phyloP scores from a whole-genome alignment of 306 rosid species.

The Quercus rubra region DNA sequence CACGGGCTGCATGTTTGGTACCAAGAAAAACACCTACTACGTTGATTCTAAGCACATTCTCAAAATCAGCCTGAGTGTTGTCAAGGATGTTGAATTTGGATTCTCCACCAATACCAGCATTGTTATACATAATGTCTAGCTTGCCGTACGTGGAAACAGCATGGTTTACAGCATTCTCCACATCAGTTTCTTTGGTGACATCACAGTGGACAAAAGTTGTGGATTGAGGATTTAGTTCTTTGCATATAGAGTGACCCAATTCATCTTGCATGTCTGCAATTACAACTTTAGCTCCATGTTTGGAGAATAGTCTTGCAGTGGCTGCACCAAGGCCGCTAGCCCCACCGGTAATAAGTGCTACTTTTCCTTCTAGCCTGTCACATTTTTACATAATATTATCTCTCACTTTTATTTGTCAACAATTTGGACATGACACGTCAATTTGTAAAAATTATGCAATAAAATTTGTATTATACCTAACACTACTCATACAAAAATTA shows the following conservation, averaged over 20 bases:
- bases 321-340: too few species aligned
- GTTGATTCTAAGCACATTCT: slow-evolving; percentile 35
- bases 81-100: too few species aligned
- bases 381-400: neutral
- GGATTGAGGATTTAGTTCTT: too few species aligned
- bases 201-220: slow-evolving; percentile 43
- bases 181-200: slow-evolving; percentile 33
- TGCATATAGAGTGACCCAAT: too few species aligned
- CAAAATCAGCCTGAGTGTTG: slow-evolving; percentile 15
- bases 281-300: too few species aligned
- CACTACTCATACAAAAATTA: too few species aligned
- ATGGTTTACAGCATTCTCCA: slow-evolving; percentile 17
- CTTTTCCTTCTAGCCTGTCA: neutral
- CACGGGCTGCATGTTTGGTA: slow-evolving; percentile 33
- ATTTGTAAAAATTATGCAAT: slow-evolving; percentile 11
- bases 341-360: too few species aligned
- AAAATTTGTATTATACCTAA: too few species aligned
- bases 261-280: too few species aligned
- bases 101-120: too few species aligned
- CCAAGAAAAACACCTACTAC: slow-evolving; percentile 36
- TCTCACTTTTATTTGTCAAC: too few species aligned
- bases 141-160: slow-evolving; percentile 28
- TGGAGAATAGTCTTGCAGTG: too few species aligned
- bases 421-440: slow-evolving; percentile 2
- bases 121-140: slow-evolving; percentile 47